Percentiles rank a stretch among this genome's conserved stretches.
phyloP scores from a whole-genome alignment of 2,329 filamentous ascomycete genomes.

The Colletotrichum cordylinicola region DNA sequence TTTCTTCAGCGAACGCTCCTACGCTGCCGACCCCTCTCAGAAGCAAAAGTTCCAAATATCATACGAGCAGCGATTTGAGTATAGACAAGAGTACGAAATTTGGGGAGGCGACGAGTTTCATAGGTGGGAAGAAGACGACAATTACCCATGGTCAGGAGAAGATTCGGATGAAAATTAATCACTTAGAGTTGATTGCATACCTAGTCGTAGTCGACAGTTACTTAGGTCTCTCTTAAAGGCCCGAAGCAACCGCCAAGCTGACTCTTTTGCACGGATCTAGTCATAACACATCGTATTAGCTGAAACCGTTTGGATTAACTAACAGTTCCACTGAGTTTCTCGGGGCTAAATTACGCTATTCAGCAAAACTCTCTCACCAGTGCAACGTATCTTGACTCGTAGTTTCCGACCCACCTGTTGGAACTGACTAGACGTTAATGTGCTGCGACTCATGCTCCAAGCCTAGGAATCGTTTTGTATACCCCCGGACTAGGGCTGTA shows the following conservation, averaged over 20 bases:
- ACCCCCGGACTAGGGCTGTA: neutral
- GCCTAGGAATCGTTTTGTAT: neutral
- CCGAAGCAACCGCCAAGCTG: neutral
- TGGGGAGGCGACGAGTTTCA: neutral
- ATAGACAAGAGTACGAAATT: neutral
- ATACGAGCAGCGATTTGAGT: neutral
- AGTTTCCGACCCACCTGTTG: neutral
- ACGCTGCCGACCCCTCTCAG: neutral
- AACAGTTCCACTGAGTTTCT: neutral
- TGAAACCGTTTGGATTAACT: neutral
- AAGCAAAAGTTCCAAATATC: neutral
- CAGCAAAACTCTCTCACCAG: neutral
- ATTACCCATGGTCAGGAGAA: neutral
- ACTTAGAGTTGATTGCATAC: neutral
- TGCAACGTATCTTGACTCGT: neutral
- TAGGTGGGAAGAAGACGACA: neutral
- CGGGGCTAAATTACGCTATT: rapidly evolving
- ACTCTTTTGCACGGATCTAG: neutral
- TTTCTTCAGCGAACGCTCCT: neutral
- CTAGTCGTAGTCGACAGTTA: neutral
- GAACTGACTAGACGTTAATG: neutral
- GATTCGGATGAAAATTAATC: neutral
- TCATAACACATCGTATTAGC: neutral
- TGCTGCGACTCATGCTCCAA: neutral
- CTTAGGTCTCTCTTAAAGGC: neutral